Conservation (phyloP, 768 basidiomycete genomes). For the Boletus barrowsii region DNA sequence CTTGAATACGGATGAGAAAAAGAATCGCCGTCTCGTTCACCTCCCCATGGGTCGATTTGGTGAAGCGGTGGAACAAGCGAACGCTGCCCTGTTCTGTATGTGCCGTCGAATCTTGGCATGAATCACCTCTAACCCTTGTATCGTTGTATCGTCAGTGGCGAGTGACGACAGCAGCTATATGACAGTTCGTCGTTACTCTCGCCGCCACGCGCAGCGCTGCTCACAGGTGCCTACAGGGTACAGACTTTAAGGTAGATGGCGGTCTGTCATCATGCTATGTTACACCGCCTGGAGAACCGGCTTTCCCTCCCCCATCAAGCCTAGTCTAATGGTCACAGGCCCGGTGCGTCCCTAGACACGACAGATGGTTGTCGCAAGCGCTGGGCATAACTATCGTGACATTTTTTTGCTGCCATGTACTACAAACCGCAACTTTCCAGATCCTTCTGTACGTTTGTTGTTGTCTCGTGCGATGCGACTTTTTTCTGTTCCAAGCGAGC, state of each 20-base stretch:
- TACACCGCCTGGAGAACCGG: slow-evolving; percentile 77
- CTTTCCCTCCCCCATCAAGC: slow-evolving; percentile 67
- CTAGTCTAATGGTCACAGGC: slow-evolving; percentile 35
- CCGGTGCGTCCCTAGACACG: too few relatives aligned
- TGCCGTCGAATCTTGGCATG: slow-evolving; percentile 21
- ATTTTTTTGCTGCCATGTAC: too few relatives aligned
- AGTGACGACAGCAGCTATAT: slow-evolving; percentile 96
- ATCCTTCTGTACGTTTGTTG: too few relatives aligned
- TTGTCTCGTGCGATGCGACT: too few relatives aligned
- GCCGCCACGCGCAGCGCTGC: background rate
- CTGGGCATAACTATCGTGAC: too few relatives aligned
- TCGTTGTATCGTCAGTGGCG: slow-evolving; percentile 52
- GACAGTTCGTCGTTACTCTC: slow-evolving; percentile 56
- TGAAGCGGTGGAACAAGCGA: slow-evolving; percentile 93
- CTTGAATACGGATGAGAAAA: slow-evolving; percentile 93
- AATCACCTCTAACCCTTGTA: slow-evolving; percentile 4
- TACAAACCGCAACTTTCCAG: too few relatives aligned
- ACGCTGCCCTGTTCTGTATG: slow-evolving; percentile 89
- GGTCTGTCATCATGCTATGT: slow-evolving; percentile 92
- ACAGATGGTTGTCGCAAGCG: too few relatives aligned
- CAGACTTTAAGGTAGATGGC: slow-evolving; percentile 95
- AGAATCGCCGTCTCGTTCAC: slow-evolving; percentile 84
- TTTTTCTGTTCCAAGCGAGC: too few relatives aligned
- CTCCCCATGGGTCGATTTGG: slow-evolving; percentile 98
- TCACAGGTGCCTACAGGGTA: slow-evolving; percentile 48